Evolutionary conservation across 73 alveolate genomes (phyloP), one percentile per base, ranked within the genome.

Genomic region (Diophrys sp.): DNA sequence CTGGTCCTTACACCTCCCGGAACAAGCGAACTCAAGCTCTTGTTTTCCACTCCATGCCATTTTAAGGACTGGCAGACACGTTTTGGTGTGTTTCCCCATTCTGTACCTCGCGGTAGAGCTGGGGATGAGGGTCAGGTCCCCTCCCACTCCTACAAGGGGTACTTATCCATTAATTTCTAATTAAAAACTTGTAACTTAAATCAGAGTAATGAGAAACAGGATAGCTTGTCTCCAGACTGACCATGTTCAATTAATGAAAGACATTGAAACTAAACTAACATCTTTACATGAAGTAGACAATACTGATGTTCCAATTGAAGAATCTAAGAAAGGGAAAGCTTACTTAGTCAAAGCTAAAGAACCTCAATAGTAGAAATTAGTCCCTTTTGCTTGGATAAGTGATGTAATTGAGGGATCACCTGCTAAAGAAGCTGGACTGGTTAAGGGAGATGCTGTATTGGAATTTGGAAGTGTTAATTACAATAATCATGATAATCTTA

Each of bases 331-430:
- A 62, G 73, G n/a, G n/a, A 62, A 11, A 2, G n/a, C 2, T 5
- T 14, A 62, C 28, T 23, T 28, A 62, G 5, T 28, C 27, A 62
- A 62, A 11, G 5, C 14, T 5, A 2, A 24, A 14, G 76, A 23
- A 69, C 53, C 76, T 26, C 53, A 53, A 24, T 26, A 14, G 54
- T 55, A 78, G 56, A 87, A 75, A 54, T 67, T 73, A 80, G 93
- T 88, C 68, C 96, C 98, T 2, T 92, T 97, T 77, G 97, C 96
- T 11, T 87, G 89, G 82, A 93, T 96, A 28, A 75, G 89, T 31
- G 97, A 94, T 83, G 98, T 96, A 29, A 83, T 87, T 54, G 77
- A 83, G 14, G 90, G 86, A 23, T 88, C 97, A 28, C 99, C 98
- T 23, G 98, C 99, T 14, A 85, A 71, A 31, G 79, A 79, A 74